Percentiles rank a stretch among this genome's conserved stretches.
phyloP scores from a whole-genome alignment of 768 basidiomycete genomes.

The Piloderma croceum region DNA sequence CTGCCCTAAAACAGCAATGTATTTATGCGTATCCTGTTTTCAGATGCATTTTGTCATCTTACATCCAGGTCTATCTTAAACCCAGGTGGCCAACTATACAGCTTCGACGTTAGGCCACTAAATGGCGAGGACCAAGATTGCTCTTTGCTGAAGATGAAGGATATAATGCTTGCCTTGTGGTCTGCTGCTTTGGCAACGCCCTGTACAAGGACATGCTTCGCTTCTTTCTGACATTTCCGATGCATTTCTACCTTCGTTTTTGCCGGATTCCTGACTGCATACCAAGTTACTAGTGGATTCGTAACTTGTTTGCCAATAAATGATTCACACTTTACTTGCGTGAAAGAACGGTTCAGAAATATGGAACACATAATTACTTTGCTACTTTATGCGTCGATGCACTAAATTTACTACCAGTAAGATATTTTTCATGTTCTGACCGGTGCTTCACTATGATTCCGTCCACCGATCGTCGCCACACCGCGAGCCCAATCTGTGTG shows the following conservation, averaged over 20 bases:
- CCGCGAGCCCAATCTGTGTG: conserved; percentile 31
- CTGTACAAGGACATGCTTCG: conserved; percentile 37
- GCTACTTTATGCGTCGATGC: too few species aligned
- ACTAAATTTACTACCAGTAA: conserved; percentile 16
- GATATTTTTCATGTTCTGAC: conserved; percentile 32
- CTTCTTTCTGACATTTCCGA: conserved; percentile 37
- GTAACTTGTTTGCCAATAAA: too few species aligned
- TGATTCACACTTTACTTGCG: too few species aligned
- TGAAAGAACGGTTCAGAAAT: too few species aligned
- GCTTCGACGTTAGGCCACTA: conserved; percentile 46
- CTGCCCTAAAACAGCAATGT: too few species aligned
- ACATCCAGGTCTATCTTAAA: conserved; percentile 53
- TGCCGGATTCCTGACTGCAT: too few species aligned
- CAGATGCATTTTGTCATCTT: conserved; percentile 41
- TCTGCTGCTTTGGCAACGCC: too few species aligned
- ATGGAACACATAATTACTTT: too few species aligned
- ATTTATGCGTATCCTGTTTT: too few species aligned
- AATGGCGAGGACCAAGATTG: conserved; percentile 79
- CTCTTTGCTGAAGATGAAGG: background rate
- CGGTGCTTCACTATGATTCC: conserved; percentile 26
- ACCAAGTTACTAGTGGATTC: too few species aligned
- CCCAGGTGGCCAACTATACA: conserved; percentile 55
- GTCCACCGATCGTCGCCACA: conserved; percentile 38
- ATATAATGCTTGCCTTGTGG: conserved; percentile 53
- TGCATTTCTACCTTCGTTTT: background rate